phyloP scores from a whole-genome alignment of 2,329 filamentous ascomycete species.

The Colletotrichum sp. region DNA sequence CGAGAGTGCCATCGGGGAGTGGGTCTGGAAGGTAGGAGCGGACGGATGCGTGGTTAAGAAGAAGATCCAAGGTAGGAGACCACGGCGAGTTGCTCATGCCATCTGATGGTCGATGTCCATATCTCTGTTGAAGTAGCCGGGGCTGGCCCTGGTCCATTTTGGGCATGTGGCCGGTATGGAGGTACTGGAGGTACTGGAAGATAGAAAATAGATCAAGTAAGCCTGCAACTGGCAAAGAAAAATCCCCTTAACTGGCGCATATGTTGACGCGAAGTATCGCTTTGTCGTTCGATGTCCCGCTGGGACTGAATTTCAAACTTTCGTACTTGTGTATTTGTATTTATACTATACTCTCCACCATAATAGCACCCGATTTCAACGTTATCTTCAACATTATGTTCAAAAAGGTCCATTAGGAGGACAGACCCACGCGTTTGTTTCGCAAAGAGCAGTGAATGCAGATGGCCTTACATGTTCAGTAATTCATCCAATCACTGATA shows the following conservation, averaged over 20 bases:
- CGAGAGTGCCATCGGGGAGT: slow-evolving; percentile 28
- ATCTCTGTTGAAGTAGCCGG: background rate
- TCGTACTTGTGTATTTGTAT: background rate
- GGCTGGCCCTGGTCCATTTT: background rate
- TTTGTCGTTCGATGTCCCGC: no score
- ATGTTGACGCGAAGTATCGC: fast-evolving
- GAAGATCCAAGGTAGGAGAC: background rate
- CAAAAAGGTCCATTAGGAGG: background rate
- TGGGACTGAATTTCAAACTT: fast-evolving
- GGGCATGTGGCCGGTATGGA: no score
- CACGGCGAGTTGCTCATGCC: background rate
- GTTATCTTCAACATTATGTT: no score
- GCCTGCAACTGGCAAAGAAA: no score
- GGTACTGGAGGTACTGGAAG: no score
- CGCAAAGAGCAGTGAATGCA: background rate
- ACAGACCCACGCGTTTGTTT: fast-evolving
- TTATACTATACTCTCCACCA: background rate
- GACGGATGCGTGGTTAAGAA: slow-evolving; percentile 33
- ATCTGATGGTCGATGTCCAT: background rate
- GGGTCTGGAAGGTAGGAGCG: slow-evolving; percentile 28
- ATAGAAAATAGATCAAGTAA: background rate
- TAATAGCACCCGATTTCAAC: no score
- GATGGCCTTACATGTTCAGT: background rate
- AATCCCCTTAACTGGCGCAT: no score
- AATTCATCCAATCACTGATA: background rate